These are phyloP conservation scores for Globisporangium emineosum DNA, from an alignment of 352 stramenopile species.

Conservation along the genomic window DNA sequence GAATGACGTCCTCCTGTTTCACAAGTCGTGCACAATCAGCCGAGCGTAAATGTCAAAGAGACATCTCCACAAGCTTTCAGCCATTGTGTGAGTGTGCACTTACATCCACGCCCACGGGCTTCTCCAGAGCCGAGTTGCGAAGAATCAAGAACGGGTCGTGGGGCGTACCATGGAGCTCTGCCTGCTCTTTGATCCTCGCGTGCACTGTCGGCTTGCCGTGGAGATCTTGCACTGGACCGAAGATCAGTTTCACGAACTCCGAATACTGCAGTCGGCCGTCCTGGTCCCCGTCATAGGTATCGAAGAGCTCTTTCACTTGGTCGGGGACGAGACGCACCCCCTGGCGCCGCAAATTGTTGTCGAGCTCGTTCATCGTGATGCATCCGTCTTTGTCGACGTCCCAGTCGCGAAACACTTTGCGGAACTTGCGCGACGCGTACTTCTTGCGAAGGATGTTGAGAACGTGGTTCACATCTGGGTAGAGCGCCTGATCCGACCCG, in stretches of 20 bases:
- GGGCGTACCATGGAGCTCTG: conserved; percentile 5
- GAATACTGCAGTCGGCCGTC: conserved; percentile 40
- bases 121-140: conserved; percentile 20
- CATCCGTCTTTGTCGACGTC: conserved; percentile 52
- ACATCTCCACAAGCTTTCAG: background rate
- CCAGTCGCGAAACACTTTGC: conserved; percentile 58
- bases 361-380: conserved; percentile 42
- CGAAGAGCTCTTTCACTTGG: conserved; percentile 44
- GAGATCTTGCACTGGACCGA: conserved; percentile 24
- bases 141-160: conserved; percentile 38
- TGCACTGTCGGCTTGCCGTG: conserved; percentile 12
- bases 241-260: conserved; percentile 48
- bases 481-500: conserved; percentile 14
- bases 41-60: background rate
- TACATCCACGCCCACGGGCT: conserved; percentile 8
- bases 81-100: background rate
- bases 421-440: conserved; percentile 36
- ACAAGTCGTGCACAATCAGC: background rate
- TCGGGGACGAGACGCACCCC: conserved; percentile 29
- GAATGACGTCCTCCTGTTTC: conserved; percentile 32
- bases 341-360: conserved; percentile 40
- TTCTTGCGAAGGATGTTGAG: conserved; percentile 47
- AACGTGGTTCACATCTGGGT: conserved; percentile 32
- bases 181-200: conserved; percentile 7
- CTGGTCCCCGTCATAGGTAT: conserved; percentile 33